Base-by-base conservation (phyloP, 1,284 basidiomycete species). In the Porogramme epimiltina region DNA sequence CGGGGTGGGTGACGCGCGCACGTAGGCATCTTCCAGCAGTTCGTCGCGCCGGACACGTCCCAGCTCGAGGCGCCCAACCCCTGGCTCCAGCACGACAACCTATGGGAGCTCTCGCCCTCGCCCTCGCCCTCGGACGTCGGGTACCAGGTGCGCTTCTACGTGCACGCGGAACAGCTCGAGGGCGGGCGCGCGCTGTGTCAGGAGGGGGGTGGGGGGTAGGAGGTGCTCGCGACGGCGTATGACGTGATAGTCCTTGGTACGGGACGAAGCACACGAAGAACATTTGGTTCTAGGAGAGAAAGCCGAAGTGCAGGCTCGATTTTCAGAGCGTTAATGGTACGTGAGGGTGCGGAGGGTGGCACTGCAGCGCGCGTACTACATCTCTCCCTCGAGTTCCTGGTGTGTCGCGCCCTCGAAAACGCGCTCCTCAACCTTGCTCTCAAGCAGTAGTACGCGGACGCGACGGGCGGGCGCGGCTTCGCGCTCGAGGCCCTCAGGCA, bases 71-170 rank as follows among this genome's bases (percentile, higher is more conserved):
- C 91, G 3, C 93, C 93, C 9, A 94, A 96, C 70, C 93, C 93
- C 55, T 96, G 93, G 93, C 77, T 96, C 36, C 87, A 92, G 54
- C 78, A 89, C 62, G 86, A 89, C 63, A 94, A 93, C 70, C 87
- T 89, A 40, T 92, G 92, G 93, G 93, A 95, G n/a, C n/a, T n/a
- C n/a, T n/a, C n/a, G n/a, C n/a, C n/a, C n/a, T 74, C 82, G 95
- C 39, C 83, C 87, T 13, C 87, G 93, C 43, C 76, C 91, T 45
- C n/a, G n/a, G 93, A 96, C 64, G 90, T 94, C 36, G 76, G 81
- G 4, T 88, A 88, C 58, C 81, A 90, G 47, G 77, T 97, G n/a
- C n/a, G n/a, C n/a, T n/a, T n/a, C n/a, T n/a, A n/a, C n/a, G n/a
- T n/a, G n/a, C n/a, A n/a, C n/a, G n/a, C n/a, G n/a, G n/a, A n/a